Base-by-base conservation (phyloP, 2,329 filamentous ascomycete species). In the Arthrobotrys musiformis region DNA sequence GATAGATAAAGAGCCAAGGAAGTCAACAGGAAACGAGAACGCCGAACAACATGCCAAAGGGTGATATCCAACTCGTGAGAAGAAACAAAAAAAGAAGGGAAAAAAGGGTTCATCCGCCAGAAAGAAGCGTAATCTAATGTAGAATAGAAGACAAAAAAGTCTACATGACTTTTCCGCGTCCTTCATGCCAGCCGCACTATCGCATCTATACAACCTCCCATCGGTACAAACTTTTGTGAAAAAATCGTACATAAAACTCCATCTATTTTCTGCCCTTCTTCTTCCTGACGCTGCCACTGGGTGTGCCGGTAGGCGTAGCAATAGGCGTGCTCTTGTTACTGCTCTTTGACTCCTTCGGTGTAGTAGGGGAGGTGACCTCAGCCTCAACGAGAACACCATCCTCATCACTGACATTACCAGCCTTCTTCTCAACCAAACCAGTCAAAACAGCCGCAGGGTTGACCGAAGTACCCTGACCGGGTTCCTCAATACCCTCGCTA, bases 311-410 rank as follows among this genome's bases (percentile, higher is more conserved):
- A 5, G 73, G 73, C 1, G 73, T 77, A 5, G 60, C 63, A 19
- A 64, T 62, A 30, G 73, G 73, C 11, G 73, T 74, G 17, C 48
- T 56, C 76, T 74, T 75, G 6, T 22, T 33, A 11, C 40, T 75
- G 54, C 33, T 26, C 54, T 78, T 78, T 1, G 37, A 17, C 11
- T 69, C 61, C 13, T 54, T 67, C n/a, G 52, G 69, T 7, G 67
- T 54, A 9, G 37, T 37, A 24, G 60, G 46, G 17, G 44, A 54
- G 8, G 62, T 19, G 24, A 66, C 73, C 19, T 70, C 73, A 8
- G 84, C 84, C 81, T 95, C 92, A 58, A 97, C 92, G 79, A 96
- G 85, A 24, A 97, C 92, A 17, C 89, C 89, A 82, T 94, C 91
- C 75, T 93, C 91, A 82, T 91, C 89, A 82, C 90, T 77, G 91